A percentile compares a stretch with the other conserved stretches of the same genome.
Conservation (phyloP, 805 yeast species). For the Suhomyces emberorum region DNA sequence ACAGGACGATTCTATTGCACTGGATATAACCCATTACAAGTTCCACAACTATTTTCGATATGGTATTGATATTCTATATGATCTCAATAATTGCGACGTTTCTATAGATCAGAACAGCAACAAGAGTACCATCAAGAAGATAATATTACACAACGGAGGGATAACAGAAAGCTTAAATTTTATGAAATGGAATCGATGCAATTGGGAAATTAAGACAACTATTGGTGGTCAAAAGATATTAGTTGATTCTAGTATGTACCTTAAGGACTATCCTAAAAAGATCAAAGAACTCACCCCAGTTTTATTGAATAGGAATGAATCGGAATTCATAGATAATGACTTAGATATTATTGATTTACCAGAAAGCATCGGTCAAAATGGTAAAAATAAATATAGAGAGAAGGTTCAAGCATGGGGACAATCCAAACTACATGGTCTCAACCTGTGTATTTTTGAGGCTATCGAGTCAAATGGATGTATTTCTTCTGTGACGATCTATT, state of each 20-base stretch:
- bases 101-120: conserved; percentile 10
- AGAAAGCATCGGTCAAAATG: conserved; percentile 13
- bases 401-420: conserved; percentile 41
- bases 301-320: conserved; percentile 36
- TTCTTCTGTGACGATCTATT: conserved; percentile 37
- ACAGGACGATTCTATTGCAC: background rate
- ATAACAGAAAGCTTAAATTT: conserved; percentile 50
- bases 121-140: conserved; percentile 32
- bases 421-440: conserved; percentile 38
- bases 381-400: background rate
- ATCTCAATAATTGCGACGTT: conserved; percentile 21
- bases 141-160: conserved; percentile 51
- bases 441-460: conserved; percentile 43
- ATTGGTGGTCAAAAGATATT: conserved; percentile 6
- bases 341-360: conserved; percentile 25
- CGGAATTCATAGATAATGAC: conserved; percentile 38
- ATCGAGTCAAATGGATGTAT: conserved; percentile 35
- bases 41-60: conserved; percentile 55
- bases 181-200: conserved; percentile 51
- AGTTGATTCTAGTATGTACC: conserved; percentile 29
- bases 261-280: conserved; percentile 25
- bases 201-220: conserved; percentile 35
- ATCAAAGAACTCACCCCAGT: conserved; percentile 27
- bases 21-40: conserved; percentile 20
- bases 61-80: conserved; percentile 56